phyloP scores from a whole-genome alignment of 176 grass and related monocot species.

The Ananas comosus region DNA sequence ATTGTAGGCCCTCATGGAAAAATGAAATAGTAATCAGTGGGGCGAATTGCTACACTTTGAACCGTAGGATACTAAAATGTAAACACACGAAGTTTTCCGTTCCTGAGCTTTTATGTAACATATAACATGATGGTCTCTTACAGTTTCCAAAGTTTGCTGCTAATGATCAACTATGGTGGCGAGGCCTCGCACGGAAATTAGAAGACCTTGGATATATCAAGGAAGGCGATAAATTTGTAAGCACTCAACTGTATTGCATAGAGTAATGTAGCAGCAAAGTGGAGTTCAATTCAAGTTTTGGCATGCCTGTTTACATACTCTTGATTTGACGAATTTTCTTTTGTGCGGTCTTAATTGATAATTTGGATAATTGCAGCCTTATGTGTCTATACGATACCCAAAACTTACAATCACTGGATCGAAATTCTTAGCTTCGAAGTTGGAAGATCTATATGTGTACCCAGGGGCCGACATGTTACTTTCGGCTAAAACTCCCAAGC shows the following conservation, averaged over 20 bases:
- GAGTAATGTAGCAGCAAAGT: not conserved
- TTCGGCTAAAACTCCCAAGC: constrained; percentile 14
- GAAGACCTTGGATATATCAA: constrained; percentile 50
- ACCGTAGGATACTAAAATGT: no score
- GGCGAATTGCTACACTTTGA: no score
- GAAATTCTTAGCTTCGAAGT: constrained; percentile 32
- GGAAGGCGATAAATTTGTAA: constrained; percentile 74
- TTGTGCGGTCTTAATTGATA: constrained; percentile 6
- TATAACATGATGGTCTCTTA: constrained; percentile 14
- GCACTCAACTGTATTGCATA: constrained; percentile 16
- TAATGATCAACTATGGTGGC: constrained; percentile 73
- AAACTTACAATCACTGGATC: constrained; percentile 46
- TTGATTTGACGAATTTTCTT: not conserved
- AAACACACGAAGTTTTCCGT: no score
- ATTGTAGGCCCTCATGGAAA: no score
- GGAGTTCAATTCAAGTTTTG: not conserved
- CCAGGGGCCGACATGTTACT: constrained; percentile 61
- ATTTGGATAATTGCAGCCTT: constrained; percentile 37
- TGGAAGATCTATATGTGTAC: constrained; percentile 31
- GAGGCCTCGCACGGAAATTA: constrained; percentile 69
- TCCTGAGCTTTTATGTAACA: not conserved
- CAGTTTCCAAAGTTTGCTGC: constrained; percentile 57
- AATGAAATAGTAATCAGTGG: no score
- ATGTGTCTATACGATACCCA: constrained; percentile 53
- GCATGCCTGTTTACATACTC: not conserved